These are phyloP conservation scores for Rosa persica DNA, from an alignment of 306 rosid genomes.

Conservation along the genomic window DNA sequence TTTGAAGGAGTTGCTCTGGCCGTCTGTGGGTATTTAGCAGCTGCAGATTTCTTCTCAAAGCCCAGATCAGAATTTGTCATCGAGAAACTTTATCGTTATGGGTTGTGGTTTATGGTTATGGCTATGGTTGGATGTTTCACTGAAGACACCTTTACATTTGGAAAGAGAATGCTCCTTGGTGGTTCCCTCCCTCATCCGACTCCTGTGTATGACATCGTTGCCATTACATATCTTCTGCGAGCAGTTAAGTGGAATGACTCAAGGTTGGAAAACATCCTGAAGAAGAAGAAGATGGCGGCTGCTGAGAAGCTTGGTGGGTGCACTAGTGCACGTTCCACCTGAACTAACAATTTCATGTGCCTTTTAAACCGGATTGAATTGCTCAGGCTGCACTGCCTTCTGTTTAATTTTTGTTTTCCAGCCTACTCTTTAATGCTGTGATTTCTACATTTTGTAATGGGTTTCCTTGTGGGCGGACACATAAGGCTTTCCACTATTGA, in stretches of 20 bases:
- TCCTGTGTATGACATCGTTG: background rate
- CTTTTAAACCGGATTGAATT: background rate
- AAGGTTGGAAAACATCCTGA: background rate
- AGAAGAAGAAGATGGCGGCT: background rate
- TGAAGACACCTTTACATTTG: background rate
- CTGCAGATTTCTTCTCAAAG: background rate
- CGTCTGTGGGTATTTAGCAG: background rate
- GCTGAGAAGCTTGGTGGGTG: background rate
- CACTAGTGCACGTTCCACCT: background rate
- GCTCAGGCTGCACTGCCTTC: background rate
- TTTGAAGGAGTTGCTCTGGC: background rate
- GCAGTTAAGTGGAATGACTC: background rate
- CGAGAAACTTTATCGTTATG: background rate
- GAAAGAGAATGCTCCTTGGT: background rate
- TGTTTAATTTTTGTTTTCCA: background rate
- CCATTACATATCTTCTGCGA: background rate
- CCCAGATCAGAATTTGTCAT: background rate
- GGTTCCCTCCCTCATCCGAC: background rate
- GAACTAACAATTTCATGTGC: background rate
- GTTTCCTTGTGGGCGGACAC: background rate
- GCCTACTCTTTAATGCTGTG: background rate
- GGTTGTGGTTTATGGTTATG: background rate
- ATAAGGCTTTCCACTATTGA: too few relatives aligned
- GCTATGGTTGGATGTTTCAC: background rate
- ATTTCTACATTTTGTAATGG: background rate